Percentiles rank a stretch among this genome's conserved stretches.
These are phyloP conservation scores for Anthracocystis walkeri DNA, from an alignment of 1,284 basidiomycete species.

Conservation along the genomic window DNA sequence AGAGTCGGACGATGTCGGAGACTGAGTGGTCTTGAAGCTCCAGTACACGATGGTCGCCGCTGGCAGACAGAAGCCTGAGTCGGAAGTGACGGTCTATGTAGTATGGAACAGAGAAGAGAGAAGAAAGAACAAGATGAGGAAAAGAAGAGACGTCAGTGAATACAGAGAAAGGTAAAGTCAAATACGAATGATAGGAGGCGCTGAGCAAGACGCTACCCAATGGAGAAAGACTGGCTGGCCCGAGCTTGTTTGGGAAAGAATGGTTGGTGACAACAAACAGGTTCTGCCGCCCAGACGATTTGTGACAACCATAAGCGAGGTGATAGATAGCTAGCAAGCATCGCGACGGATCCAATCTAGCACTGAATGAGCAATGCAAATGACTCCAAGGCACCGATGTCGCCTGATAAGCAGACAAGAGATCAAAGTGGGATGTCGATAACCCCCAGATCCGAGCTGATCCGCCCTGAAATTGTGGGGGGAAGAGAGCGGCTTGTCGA, in stretches of 20 bases:
- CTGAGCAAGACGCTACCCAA: not conserved
- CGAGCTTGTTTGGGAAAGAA: constrained; percentile 10
- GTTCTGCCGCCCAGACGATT: not conserved
- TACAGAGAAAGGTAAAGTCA: not conserved
- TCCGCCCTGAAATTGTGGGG: not conserved
- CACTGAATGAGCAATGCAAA: not conserved
- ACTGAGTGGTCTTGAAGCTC: constrained; percentile 1
- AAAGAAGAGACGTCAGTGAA: constrained; percentile 8
- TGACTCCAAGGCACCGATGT: not conserved
- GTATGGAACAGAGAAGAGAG: not conserved
- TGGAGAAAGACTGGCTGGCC: not conserved
- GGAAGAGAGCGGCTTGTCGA: constrained; percentile 1
- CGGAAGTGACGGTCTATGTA: constrained; percentile 15
- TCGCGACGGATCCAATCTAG: constrained; percentile 1
- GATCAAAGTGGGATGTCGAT: not conserved
- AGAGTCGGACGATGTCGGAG: not conserved
- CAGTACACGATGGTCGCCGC: constrained; percentile 1
- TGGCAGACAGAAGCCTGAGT: not conserved
- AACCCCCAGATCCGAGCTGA: not conserved
- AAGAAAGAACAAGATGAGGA: not conserved
- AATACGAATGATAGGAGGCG: not conserved
- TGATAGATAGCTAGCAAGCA: constrained; percentile 3
- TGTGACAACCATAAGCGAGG: constrained; percentile 4
- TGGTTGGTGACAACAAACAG: constrained; percentile 4
- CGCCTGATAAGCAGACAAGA: not conserved